Conservation (phyloP, 208 protist genomes). For the Trichomonas tenax region DNA sequence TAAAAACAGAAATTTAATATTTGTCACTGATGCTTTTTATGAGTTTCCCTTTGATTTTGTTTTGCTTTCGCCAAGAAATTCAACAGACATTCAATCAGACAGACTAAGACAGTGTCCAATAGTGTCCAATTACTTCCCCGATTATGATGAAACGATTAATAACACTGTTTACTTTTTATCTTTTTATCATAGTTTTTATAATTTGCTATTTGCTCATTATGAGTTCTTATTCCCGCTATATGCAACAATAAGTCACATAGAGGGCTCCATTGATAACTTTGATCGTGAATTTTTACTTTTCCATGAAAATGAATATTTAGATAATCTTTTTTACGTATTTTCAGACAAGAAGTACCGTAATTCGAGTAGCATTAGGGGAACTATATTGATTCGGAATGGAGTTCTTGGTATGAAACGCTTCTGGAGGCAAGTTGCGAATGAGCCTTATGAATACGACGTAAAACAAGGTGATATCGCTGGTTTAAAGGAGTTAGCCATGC, state of each 20-base stretch:
- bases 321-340: background rate
- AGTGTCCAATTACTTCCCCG: background rate
- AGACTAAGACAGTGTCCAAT: background rate
- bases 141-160: background rate
- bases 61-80: background rate
- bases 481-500: background rate
- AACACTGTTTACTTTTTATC: background rate
- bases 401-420: background rate
- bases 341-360: background rate
- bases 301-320: background rate
- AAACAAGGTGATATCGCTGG: background rate
- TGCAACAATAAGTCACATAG: background rate
- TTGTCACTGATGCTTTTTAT: background rate
- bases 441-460: background rate
- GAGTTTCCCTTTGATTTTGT: background rate
- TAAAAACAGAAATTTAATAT: background rate
- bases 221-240: background rate
- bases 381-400: background rate
- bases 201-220: background rate
- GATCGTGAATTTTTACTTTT: background rate
- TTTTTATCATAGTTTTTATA: background rate
- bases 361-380: background rate
- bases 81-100: background rate
- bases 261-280: background rate
- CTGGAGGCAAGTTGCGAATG: background rate